Conservation (phyloP, 1,139 yeast species). For the Blastobotrys persicus region DNA sequence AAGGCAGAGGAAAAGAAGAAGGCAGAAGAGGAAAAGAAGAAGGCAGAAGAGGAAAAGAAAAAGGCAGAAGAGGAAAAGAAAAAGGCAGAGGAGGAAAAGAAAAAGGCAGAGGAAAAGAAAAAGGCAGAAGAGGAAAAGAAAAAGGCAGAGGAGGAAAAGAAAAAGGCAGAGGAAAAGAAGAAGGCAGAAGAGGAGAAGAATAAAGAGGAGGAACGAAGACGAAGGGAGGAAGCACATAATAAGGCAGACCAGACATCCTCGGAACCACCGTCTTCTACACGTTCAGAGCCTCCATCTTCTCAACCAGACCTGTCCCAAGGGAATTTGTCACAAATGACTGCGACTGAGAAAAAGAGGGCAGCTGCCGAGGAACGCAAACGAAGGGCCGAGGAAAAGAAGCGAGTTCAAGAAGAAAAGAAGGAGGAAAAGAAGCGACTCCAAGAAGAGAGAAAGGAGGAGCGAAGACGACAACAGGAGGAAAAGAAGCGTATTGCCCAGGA, state of each 20-base stretch:
- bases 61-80: neutral
- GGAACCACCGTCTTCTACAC: slow-evolving; percentile 2
- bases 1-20: slow-evolving; percentile 12
- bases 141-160: slow-evolving; percentile 12
- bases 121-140: slow-evolving; percentile 4
- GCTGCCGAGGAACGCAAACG: slow-evolving; percentile 15
- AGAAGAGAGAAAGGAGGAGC: slow-evolving; percentile 10
- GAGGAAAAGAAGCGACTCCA: slow-evolving; percentile 17
- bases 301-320: neutral
- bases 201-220: neutral
- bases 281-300: neutral
- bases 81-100: slow-evolving; percentile 5
- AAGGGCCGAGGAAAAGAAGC: slow-evolving; percentile 20
- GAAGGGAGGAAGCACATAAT: neutral
- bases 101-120: slow-evolving; percentile 6
- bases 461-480: slow-evolving; percentile 4
- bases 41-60: slow-evolving; percentile 11
- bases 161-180: slow-evolving; percentile 9
- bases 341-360: slow-evolving; percentile 19
- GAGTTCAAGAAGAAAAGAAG: slow-evolving; percentile 22
- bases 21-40: slow-evolving; percentile 12
- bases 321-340: neutral
- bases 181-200: slow-evolving; percentile 4
- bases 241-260: neutral
- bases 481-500: slow-evolving; percentile 17